Evolutionary conservation across 306 rosid species (phyloP).

Genomic region (Arachis hypogaea): DNA sequence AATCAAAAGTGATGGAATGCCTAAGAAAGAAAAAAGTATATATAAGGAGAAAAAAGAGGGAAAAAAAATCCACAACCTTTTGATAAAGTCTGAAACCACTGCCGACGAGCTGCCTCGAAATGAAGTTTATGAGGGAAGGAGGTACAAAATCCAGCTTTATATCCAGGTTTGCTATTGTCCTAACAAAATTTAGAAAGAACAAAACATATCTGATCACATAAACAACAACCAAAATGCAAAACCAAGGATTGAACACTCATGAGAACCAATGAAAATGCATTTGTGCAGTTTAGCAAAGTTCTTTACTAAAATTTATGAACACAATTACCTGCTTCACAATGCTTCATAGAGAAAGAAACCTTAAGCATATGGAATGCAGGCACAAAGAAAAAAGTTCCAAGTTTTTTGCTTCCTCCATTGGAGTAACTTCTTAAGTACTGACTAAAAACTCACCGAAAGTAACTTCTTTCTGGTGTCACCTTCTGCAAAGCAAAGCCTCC

Average conservation of each 20-base stretch:
- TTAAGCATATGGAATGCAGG: neutral
- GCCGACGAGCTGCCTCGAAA: slow-evolving; percentile 92
- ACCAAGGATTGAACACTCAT: neutral
- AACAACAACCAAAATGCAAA: slow-evolving; percentile 3
- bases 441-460: slow-evolving; percentile 73
- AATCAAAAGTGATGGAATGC: slow-evolving; percentile 28
- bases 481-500: slow-evolving; percentile 95
- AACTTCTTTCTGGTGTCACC: slow-evolving; percentile 85
- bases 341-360: slow-evolving; percentile 24
- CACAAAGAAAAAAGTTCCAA: neutral
- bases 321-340: neutral
- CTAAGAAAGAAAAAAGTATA: slow-evolving; percentile 25
- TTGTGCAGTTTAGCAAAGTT: neutral
- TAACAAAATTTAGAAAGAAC: slow-evolving; percentile 43
- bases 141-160: slow-evolving; percentile 86
- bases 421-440: slow-evolving; percentile 12
- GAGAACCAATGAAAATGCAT: slow-evolving; percentile 9
- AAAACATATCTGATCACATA: slow-evolving; percentile 1
- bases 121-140: slow-evolving; percentile 85
- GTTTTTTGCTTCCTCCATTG: slow-evolving; percentile 4
- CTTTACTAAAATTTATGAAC: slow-evolving; percentile 4
- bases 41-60: neutral
- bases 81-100: slow-evolving; percentile 87
- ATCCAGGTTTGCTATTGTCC: slow-evolving; percentile 92
- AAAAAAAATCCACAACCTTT: slow-evolving; percentile 59